phyloP scores from a whole-genome alignment of 2,329 filamentous ascomycete species.

The Albifimbria verrucaria region DNA sequence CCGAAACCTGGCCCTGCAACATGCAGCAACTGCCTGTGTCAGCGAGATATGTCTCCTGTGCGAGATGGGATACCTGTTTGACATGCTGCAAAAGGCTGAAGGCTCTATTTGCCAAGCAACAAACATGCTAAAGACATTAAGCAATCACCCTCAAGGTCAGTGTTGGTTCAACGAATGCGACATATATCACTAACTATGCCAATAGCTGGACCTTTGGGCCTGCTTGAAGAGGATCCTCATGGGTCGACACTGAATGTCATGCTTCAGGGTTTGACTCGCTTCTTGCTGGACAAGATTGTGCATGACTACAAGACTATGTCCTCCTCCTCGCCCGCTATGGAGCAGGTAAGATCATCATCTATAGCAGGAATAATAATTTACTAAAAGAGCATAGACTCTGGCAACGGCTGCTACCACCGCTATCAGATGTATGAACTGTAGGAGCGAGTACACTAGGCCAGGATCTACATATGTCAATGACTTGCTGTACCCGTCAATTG shows the following conservation, averaged over 20 bases:
- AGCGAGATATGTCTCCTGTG: slow-evolving; percentile 84
- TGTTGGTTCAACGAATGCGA: background rate
- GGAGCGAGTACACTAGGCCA: slow-evolving; percentile 77
- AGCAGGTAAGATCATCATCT: slow-evolving; percentile 49
- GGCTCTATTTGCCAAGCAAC: slow-evolving; percentile 95
- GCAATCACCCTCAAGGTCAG: slow-evolving; percentile 71
- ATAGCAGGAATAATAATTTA: background rate
- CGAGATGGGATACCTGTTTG: slow-evolving; percentile 91
- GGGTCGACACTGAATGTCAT: slow-evolving; percentile 73
- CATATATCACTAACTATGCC: slow-evolving; percentile 15
- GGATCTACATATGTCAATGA: slow-evolving; percentile 82
- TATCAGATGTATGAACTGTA: slow-evolving; percentile 83
- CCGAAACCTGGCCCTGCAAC: slow-evolving; percentile 82
- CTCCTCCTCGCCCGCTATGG: slow-evolving; percentile 61
- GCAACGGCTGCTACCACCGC: slow-evolving; percentile 68
- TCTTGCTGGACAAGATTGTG: slow-evolving; percentile 77
- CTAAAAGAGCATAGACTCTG: slow-evolving; percentile 39
- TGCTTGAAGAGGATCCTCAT: slow-evolving; percentile 80
- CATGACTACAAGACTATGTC: slow-evolving; percentile 71
- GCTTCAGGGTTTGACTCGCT: slow-evolving; percentile 82
- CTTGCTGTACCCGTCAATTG: slow-evolving; percentile 66
- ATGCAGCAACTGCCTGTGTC: slow-evolving; percentile 81
- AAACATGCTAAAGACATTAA: slow-evolving; percentile 87
- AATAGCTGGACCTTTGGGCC: slow-evolving; percentile 66
- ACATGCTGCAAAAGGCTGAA: slow-evolving; percentile 96